Evolutionary conservation across 495 filamentous ascomycete species (phyloP).

Genomic region (Podospora conica): DNA sequence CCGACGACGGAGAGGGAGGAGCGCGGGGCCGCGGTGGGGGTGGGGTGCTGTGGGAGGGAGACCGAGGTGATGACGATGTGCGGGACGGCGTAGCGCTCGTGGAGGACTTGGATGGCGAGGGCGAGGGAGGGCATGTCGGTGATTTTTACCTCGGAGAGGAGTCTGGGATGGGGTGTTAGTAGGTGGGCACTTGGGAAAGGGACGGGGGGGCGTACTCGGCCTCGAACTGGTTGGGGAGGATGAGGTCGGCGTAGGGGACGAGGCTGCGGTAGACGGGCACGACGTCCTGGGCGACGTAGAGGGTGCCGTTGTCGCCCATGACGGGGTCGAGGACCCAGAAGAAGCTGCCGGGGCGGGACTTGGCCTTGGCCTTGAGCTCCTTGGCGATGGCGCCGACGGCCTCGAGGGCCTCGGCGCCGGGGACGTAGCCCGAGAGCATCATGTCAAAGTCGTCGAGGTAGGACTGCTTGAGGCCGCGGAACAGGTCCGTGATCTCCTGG

Average conservation of each 20-base stretch:
- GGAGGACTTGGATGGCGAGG: slow-evolving; percentile 68
- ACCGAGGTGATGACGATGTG: slow-evolving; percentile 93
- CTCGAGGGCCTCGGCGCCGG: slow-evolving; percentile 73
- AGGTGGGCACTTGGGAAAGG: background rate
- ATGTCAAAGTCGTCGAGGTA: slow-evolving; percentile 82
- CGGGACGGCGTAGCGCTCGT: slow-evolving; percentile 69
- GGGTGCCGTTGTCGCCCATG: slow-evolving; percentile 89
- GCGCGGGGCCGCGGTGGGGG: background rate
- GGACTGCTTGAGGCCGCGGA: slow-evolving; percentile 73
- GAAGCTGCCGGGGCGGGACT: slow-evolving; percentile 62
- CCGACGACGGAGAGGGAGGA: slow-evolving; percentile 67
- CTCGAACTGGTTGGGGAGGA: slow-evolving; percentile 95
- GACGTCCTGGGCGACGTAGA: slow-evolving; percentile 86
- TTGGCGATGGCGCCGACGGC: slow-evolving; percentile 76
- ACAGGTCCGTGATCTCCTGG: slow-evolving; percentile 76
- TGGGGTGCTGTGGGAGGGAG: slow-evolving; percentile 36
- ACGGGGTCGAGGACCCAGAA: slow-evolving; percentile 99
- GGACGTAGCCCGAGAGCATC: slow-evolving; percentile 88
- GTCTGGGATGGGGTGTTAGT: slow-evolving; percentile 37
- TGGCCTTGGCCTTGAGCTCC: slow-evolving; percentile 64
- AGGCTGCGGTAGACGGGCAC: slow-evolving; percentile 83
- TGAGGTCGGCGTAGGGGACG: slow-evolving; percentile 76
- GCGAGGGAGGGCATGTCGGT: slow-evolving; percentile 64
- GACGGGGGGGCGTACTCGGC: slow-evolving; percentile 61
- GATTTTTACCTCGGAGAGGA: slow-evolving; percentile 78